Percentiles rank a stretch among this genome's conserved stretches.
Conservation (phyloP, 768 basidiomycete genomes). For the Leccinum arenicola region DNA sequence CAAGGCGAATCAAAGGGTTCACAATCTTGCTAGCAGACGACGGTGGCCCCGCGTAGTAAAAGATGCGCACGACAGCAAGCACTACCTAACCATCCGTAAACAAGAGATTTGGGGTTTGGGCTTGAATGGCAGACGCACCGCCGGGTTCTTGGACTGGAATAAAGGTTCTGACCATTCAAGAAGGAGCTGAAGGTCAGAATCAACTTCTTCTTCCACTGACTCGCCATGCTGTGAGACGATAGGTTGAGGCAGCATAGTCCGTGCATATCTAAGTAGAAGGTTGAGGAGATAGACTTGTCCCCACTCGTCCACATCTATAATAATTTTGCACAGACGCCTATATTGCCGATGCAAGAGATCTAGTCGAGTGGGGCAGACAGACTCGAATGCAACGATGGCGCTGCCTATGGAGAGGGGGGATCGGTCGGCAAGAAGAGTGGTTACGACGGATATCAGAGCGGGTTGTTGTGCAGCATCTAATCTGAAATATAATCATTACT, state of each 20-base stretch:
- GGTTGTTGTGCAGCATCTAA: slow-evolving; percentile 72
- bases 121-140: slow-evolving; percentile 46
- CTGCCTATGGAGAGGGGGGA: slow-evolving; percentile 88
- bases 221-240: slow-evolving; percentile 31
- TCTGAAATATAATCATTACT: slow-evolving; percentile 39
- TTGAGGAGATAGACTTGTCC: slow-evolving; percentile 81
- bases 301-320: slow-evolving; percentile 96
- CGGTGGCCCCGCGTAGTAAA: slow-evolving; percentile 70
- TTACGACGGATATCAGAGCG: slow-evolving; percentile 66
- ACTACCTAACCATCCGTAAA: slow-evolving; percentile 56
- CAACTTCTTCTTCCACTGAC: slow-evolving; percentile 57
- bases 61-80: slow-evolving; percentile 65
- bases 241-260: slow-evolving; percentile 78
- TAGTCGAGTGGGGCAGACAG: slow-evolving; percentile 81
- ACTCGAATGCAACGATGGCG: slow-evolving; percentile 80
- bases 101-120: background rate
- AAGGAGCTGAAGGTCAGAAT: slow-evolving; percentile 75
- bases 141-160: slow-evolving; percentile 84
- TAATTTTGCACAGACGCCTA: slow-evolving; percentile 74
- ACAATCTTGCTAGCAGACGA: slow-evolving; percentile 56
- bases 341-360: slow-evolving; percentile 90
- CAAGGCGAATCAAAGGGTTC: slow-evolving; percentile 70
- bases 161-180: slow-evolving; percentile 71
- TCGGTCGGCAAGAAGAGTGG: slow-evolving; percentile 62
- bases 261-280: slow-evolving; percentile 76